Evolutionary conservation across 345 rosid genomes (phyloP), one percentile per base, ranked within the genome.

Genomic region (Euclidium syriacum): DNA sequence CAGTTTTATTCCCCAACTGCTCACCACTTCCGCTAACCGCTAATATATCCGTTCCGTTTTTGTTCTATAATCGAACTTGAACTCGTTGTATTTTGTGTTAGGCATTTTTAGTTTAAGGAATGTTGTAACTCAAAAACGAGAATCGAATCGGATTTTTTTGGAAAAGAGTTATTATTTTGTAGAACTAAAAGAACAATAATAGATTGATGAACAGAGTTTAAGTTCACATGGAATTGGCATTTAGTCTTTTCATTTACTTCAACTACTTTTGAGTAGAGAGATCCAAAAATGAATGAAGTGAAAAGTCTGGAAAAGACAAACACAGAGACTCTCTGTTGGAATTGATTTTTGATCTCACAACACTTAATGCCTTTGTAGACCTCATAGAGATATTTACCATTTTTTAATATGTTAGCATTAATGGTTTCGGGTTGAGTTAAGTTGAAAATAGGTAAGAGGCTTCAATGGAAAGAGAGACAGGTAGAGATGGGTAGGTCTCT

Each of bases 391-490:
- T 35, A 56, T 35, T 46, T 54, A 43, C 41, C 10, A 1, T 22
- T 47, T 16, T 25, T 7, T 12, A n/a, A n/a, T n/a, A n/a, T 17
- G 40, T 67, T 34, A 54, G 12, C 9, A 55, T 49, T 4, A 67
- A 57, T 56, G 40, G 40, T 26, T 23, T 42, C 34, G 54, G 53
- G 23, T 7, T 11, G 27, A 57, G 64, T 57, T 38, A 20, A n/a
- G 57, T 58, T 58, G 52, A 67, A n/a, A 42, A 49, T 25, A 58
- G 58, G 39, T 49, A 58, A n/a, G n/a, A n/a, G 47, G 19, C 64
- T 57, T 67, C 50, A 67, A 67, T 38, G 43, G 18, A 10, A 27
- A 24, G 38, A 41, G 49, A 63, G 34, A 34, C 5, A 59, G 19
- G n/a, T n/a, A 40, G 14, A 29, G 15, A 34, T 55, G 27, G 32